Percentiles rank a stretch among this genome's conserved stretches.
Conservation (phyloP, 2,329 filamentous ascomycete species). For the Triangularia verruculosa region DNA sequence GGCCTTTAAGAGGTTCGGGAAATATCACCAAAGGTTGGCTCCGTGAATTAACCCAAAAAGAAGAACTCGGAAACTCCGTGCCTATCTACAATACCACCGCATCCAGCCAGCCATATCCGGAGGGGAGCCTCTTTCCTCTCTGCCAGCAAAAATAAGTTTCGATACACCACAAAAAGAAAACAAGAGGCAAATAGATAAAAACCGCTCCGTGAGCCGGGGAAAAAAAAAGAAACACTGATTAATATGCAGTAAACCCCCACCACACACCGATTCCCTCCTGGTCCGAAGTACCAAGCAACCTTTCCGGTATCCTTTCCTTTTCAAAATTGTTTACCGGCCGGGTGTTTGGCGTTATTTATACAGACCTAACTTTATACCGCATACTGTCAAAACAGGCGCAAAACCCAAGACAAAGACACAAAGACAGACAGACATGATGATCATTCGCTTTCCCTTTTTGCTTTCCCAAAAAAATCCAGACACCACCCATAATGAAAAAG, state of each 20-base stretch:
- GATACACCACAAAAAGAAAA: not conserved
- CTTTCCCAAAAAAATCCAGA: not conserved
- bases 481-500: not conserved
- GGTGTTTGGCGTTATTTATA: constrained; percentile 1
- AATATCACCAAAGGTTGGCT: not conserved
- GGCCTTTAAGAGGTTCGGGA: not conserved
- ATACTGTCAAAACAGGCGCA: not conserved
- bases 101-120: not conserved
- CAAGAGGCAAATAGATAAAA: not conserved
- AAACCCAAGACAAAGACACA: not conserved
- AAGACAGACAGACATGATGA: not conserved
- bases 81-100: constrained; percentile 7
- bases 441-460: not conserved
- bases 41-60: not conserved
- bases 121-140: not conserved
- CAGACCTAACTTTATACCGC: constrained; percentile 3
- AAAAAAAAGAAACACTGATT: constrained; percentile 6
- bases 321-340: not conserved
- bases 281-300: not conserved
- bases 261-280: not conserved
- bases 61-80: not conserved
- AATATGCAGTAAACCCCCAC: constrained; percentile 5
- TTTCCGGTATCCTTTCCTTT: not conserved
- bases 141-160: not conserved
- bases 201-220: not conserved